A percentile compares a stretch with the other conserved stretches of the same genome.
Evolutionary conservation across 495 filamentous ascomycete species (phyloP).

Genomic region (Talaromyces adpressus): DNA sequence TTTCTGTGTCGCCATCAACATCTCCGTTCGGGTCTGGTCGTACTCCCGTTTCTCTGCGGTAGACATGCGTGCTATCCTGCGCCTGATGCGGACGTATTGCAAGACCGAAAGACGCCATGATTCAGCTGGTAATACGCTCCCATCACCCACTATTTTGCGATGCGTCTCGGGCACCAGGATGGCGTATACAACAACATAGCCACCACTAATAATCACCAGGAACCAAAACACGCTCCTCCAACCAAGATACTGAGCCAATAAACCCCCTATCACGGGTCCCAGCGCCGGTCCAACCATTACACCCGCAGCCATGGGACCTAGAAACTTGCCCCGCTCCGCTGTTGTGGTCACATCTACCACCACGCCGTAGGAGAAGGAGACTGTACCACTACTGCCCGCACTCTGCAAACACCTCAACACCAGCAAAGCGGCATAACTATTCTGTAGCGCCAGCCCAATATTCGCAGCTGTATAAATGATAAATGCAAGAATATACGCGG

Average conservation of each 20-base stretch:
- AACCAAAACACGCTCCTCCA: constrained; percentile 43
- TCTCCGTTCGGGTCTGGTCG: constrained; percentile 15
- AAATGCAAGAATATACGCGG: constrained; percentile 52
- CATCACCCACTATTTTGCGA: constrained; percentile 66
- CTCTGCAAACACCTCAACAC: constrained; percentile 58
- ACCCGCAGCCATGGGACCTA: constrained; percentile 32
- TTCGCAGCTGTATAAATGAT: constrained; percentile 54
- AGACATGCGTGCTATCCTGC: constrained; percentile 11
- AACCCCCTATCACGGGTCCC: constrained; percentile 37
- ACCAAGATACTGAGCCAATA: constrained; percentile 26
- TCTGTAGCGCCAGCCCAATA: constrained; percentile 55
- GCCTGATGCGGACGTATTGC: constrained; percentile 25
- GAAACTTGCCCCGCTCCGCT: constrained; percentile 53
- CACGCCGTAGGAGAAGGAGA: constrained; percentile 53
- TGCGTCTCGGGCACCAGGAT: constrained; percentile 60
- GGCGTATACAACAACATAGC: constrained; percentile 32
- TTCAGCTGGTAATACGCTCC: constrained; percentile 24
- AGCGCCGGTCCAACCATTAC: constrained; percentile 21
- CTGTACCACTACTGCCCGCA: constrained; percentile 42
- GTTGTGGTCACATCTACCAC: constrained; percentile 55
- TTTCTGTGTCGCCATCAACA: neutral
- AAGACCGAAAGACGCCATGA: constrained; percentile 33
- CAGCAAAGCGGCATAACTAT: constrained; percentile 52
- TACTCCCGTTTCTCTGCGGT: constrained; percentile 18
- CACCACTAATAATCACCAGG: constrained; percentile 25